A percentile compares a stretch with the other conserved stretches of the same genome.
Conservation (phyloP, 2,329 filamentous ascomycete genomes). For the Canariomyces notabilis region DNA sequence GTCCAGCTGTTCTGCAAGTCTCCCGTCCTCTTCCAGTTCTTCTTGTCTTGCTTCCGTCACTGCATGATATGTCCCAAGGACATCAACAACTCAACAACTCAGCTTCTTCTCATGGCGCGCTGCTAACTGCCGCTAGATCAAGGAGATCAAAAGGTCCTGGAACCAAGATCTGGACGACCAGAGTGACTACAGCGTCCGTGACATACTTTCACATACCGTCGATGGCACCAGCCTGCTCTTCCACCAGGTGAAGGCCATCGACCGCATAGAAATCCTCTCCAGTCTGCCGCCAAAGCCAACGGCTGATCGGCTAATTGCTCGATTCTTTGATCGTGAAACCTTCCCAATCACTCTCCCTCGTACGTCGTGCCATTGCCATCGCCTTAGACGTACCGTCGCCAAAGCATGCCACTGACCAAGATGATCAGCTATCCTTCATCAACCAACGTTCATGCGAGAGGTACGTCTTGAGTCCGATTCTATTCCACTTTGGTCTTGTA, state of each 20-base stretch:
- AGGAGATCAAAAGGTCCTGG: constrained; percentile 24
- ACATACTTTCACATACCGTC: constrained; percentile 21
- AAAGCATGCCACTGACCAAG: neutral
- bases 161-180: constrained; percentile 18
- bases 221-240: constrained; percentile 27
- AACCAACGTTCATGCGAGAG: constrained; percentile 45
- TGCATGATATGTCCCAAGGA: no score
- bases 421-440: constrained; percentile 33
- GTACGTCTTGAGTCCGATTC: constrained; percentile 10
- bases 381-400: no score
- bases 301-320: constrained; percentile 23
- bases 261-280: constrained; percentile 25
- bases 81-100: no score
- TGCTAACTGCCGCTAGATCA: constrained; percentile 19
- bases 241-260: constrained; percentile 23
- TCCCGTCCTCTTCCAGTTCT: neutral
- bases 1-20: neutral
- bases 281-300: constrained; percentile 26
- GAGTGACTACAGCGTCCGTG: constrained; percentile 26
- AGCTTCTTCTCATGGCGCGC: neutral
- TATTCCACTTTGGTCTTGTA: neutral
- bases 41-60: neutral
- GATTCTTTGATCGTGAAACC: constrained; percentile 27
- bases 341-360: constrained; percentile 26
- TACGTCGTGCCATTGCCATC: constrained; percentile 19